Percentiles rank a stretch among this genome's conserved stretches.
Evolutionary conservation across 768 basidiomycete genomes (phyloP).

Genomic region (Rhizopogon sp.): DNA sequence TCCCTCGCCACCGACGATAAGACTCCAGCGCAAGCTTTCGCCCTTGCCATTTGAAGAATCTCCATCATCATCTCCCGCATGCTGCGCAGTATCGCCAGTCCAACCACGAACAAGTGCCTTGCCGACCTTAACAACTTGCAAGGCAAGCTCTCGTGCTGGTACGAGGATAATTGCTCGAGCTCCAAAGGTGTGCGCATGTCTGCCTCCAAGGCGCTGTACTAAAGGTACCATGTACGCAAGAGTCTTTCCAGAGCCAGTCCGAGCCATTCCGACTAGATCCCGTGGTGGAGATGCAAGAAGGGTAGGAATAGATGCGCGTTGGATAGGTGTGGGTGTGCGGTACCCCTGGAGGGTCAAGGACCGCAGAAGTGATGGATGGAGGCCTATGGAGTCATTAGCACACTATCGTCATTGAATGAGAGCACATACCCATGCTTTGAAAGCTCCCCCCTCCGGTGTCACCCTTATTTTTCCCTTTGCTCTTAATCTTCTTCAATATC

Average conservation of each 20-base stretch:
- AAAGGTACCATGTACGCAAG: constrained; percentile 94
- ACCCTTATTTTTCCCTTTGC: constrained; percentile 66
- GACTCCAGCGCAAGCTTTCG: constrained; percentile 78
- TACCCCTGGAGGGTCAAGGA: constrained; percentile 90
- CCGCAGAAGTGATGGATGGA: constrained; percentile 78
- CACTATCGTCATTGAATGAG: neutral
- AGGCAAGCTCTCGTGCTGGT: constrained; percentile 89
- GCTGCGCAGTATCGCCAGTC: constrained; percentile 52
- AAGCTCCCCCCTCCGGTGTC: constrained; percentile 92
- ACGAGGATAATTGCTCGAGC: constrained; percentile 85
- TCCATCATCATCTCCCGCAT: constrained; percentile 62
- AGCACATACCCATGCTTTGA: constrained; percentile 83
- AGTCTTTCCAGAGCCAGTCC: constrained; percentile 97
- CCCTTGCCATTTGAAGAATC: constrained; percentile 42
- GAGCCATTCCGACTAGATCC: constrained; percentile 96
- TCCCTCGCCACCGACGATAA: constrained; percentile 93
- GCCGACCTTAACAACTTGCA: constrained; percentile 91
- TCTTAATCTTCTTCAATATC: constrained; percentile 72
- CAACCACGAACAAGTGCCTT: constrained; percentile 90
- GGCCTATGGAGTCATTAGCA: constrained; percentile 40
- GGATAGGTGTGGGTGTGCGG: constrained; percentile 93
- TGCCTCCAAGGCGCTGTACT: constrained; percentile 77
- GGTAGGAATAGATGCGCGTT: constrained; percentile 82
- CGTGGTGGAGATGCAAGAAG: constrained; percentile 80
- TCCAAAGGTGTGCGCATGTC: constrained; percentile 76